These are phyloP conservation scores for Noccaea bulbosa DNA, from an alignment of 345 rosid species.

Conservation along the genomic window DNA sequence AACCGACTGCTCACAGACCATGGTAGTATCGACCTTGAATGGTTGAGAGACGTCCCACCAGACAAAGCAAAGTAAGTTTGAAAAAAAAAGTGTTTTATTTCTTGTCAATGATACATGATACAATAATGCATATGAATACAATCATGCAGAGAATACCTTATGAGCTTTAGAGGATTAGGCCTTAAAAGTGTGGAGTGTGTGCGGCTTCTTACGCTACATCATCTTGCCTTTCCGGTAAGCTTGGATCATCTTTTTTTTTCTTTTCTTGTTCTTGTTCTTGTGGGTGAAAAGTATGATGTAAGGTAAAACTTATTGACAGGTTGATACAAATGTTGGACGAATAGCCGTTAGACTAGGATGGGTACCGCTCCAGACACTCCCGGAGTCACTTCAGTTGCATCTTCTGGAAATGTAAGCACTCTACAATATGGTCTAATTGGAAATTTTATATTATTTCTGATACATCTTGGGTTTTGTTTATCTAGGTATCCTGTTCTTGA, in stretches of 20 bases:
- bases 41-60: slow-evolving; percentile 95
- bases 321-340: slow-evolving; percentile 98
- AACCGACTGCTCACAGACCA: slow-evolving; percentile 71
- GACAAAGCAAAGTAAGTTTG: slow-evolving; percentile 83
- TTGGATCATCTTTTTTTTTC: background rate
- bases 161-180: slow-evolving; percentile 85
- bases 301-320: slow-evolving; percentile 52
- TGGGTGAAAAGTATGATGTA: slow-evolving; percentile 30
- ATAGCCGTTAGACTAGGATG: slow-evolving; percentile 98
- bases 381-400: slow-evolving; percentile 97
- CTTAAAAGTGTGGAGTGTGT: slow-evolving; percentile 98
- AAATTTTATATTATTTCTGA: background rate
- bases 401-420: slow-evolving; percentile 78
- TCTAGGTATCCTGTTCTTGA: slow-evolving; percentile 89
- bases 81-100: slow-evolving; percentile 17
- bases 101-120: background rate
- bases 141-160: slow-evolving; percentile 73
- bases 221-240: slow-evolving; percentile 97
- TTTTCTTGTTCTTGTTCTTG: background rate
- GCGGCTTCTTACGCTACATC: slow-evolving; percentile 92
- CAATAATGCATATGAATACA: background rate
- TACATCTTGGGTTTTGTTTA: slow-evolving; percentile 13
- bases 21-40: slow-evolving; percentile 83
- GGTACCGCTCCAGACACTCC: slow-evolving; percentile 98
- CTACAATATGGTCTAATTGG: slow-evolving; percentile 9